Conservation (phyloP, 768 basidiomycete species). For the Rhodosporidiobolus sp. region DNA sequence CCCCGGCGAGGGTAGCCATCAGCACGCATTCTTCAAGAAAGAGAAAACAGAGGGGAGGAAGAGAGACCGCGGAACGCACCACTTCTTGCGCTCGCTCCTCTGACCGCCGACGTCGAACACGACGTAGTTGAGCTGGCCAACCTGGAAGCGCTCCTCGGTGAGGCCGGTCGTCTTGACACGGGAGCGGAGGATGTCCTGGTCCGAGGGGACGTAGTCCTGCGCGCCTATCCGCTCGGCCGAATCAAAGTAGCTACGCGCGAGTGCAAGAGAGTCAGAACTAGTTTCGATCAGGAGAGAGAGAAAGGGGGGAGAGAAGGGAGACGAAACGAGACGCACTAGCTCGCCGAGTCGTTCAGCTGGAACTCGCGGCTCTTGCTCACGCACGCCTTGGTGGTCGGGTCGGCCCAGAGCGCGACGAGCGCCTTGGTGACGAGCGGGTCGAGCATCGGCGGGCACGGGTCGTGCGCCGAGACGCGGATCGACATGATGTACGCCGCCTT, state of each 20-base stretch:
- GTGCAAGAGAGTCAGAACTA: not conserved
- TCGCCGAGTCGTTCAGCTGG: slow-evolving; percentile 92
- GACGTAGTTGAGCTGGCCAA: slow-evolving; percentile 60
- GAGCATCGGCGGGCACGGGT: slow-evolving; percentile 51
- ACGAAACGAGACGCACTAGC: slow-evolving; percentile 59
- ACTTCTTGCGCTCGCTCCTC: slow-evolving; percentile 84
- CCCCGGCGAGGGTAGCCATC: not conserved
- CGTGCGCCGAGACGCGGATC: slow-evolving; percentile 40
- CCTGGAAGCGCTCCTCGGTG: slow-evolving; percentile 93
- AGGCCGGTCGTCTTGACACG: slow-evolving; percentile 98
- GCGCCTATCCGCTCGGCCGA: slow-evolving; percentile 78
- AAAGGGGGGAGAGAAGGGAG: not conserved
- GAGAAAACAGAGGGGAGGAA: not conserved
- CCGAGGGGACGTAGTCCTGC: slow-evolving; percentile 74
- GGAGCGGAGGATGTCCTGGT: slow-evolving; percentile 90
- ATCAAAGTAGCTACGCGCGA: slow-evolving; percentile 74
- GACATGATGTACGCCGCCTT: slow-evolving; percentile 52
- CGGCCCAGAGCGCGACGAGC: slow-evolving; percentile 72
- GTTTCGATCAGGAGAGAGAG: not conserved
- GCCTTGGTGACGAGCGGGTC: slow-evolving; percentile 74
- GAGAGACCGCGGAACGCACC: slow-evolving; percentile 50
- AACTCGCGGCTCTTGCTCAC: slow-evolving; percentile 86
- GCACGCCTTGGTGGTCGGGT: slow-evolving; percentile 72
- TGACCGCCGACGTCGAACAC: slow-evolving; percentile 89
- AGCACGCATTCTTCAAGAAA: not conserved